Evolutionary conservation across 768 basidiomycete species (phyloP).

Genomic region (Termitomyces sp.): DNA sequence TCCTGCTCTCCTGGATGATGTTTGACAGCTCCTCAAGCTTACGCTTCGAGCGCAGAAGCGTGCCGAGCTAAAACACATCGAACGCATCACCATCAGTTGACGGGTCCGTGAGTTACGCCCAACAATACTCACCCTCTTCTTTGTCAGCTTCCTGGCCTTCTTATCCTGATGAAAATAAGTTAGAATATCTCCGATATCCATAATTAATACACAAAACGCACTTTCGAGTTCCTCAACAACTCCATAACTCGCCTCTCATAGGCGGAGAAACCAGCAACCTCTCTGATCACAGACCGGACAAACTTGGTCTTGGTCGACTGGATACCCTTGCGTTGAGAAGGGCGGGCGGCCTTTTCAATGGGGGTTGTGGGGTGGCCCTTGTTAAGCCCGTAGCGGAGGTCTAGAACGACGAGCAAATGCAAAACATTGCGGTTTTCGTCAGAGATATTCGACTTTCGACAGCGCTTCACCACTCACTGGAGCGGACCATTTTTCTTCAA

Average conservation of each 20-base stretch:
- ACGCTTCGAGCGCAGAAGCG: conserved; percentile 96
- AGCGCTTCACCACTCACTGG: conserved; percentile 50
- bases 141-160: conserved; percentile 98
- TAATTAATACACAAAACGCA: conserved; percentile 31
- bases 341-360: conserved; percentile 70
- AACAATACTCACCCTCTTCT: conserved; percentile 83
- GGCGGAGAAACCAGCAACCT: conserved; percentile 96
- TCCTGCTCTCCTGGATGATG: conserved; percentile 92
- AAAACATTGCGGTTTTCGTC: conserved; percentile 14
- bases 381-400: conserved; percentile 83
- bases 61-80: conserved; percentile 69
- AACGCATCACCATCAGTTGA: conserved; percentile 8
- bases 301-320: conserved; percentile 90
- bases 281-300: conserved; percentile 89
- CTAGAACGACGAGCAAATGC: conserved; percentile 34
- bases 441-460: background rate
- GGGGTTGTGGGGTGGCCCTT: conserved; percentile 87
- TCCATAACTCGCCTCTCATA: conserved; percentile 99
- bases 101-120: background rate
- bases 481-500: conserved; percentile 70
- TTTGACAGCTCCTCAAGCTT: conserved; percentile 94
- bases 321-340: conserved; percentile 90
- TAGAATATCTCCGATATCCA: background rate
- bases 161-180: conserved; percentile 66
- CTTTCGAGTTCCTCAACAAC: conserved; percentile 96